A percentile compares a stretch with the other conserved stretches of the same genome.
Evolutionary conservation across 2,329 filamentous ascomycete species (phyloP).

Genomic region (Sarocladiaceae sp.): DNA sequence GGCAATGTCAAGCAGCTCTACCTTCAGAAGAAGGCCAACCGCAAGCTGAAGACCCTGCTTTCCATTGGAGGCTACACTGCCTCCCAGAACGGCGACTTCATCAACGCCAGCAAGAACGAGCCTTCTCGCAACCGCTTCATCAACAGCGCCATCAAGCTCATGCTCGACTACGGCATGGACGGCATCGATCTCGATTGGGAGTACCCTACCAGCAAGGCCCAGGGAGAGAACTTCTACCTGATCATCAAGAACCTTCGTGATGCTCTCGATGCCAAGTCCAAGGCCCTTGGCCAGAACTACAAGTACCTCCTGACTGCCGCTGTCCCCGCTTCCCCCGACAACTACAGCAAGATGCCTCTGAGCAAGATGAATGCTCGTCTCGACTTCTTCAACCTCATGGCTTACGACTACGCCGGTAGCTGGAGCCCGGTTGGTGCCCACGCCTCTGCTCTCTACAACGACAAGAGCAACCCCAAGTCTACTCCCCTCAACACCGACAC

Average conservation of each 20-base stretch:
- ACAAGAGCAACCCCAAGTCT: constrained; percentile 42
- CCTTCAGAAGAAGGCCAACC: constrained; percentile 70
- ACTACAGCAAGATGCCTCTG: constrained; percentile 46
- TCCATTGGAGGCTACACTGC: constrained; percentile 78
- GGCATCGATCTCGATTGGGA: constrained; percentile 57
- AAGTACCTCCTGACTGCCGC: constrained; percentile 50
- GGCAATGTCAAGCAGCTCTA: constrained; percentile 76
- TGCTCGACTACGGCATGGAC: constrained; percentile 63
- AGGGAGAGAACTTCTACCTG: constrained; percentile 36
- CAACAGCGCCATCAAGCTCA: constrained; percentile 59
- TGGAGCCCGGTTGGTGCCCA: constrained; percentile 64
- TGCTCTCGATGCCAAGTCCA: constrained; percentile 42
- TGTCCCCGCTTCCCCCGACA: constrained; percentile 39
- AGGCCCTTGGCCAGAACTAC: constrained; percentile 34
- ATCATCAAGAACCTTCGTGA: constrained; percentile 36
- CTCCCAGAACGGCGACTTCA: constrained; percentile 50
- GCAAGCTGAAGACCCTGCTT: constrained; percentile 73
- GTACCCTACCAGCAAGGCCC: constrained; percentile 35
- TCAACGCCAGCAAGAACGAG: constrained; percentile 26
- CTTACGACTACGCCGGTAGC: constrained; percentile 68
- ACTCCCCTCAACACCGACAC: constrained; percentile 66
- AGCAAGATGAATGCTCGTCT: constrained; percentile 39
- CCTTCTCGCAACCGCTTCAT: constrained; percentile 66
- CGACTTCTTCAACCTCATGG: constrained; percentile 62
- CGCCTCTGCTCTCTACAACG: constrained; percentile 64